These are phyloP conservation scores for Beauveria asiatica DNA, from an alignment of 2,329 filamentous ascomycete genomes.

Conservation along the genomic window DNA sequence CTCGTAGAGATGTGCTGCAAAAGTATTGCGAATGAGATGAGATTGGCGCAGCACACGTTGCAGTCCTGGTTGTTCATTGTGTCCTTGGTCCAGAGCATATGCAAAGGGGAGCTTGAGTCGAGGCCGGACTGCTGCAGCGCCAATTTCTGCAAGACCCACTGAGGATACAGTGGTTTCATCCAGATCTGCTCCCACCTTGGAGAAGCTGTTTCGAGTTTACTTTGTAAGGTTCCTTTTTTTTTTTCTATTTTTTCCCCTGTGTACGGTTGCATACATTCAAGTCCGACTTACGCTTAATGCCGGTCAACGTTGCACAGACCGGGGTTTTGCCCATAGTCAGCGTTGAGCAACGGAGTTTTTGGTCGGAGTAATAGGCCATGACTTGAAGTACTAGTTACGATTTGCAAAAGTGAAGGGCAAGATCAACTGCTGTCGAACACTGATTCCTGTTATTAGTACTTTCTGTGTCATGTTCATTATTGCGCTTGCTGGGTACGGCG, in stretches of 20 bases:
- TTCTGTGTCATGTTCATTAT: too few species aligned
- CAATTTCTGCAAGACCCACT: neutral
- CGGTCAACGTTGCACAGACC: neutral
- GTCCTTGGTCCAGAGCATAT: slow-evolving; percentile 5
- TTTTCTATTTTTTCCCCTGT: neutral
- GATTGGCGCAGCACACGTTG: slow-evolving; percentile 23
- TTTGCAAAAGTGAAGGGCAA: too few species aligned
- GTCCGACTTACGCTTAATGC: too few species aligned
- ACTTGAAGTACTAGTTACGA: too few species aligned
- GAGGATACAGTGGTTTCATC: neutral
- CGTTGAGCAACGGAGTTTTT: neutral
- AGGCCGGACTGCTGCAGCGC: neutral
- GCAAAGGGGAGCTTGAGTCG: neutral
- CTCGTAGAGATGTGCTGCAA: slow-evolving; percentile 25
- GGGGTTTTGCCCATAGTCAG: neutral
- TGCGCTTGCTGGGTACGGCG: too few species aligned
- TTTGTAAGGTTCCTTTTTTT: too few species aligned
- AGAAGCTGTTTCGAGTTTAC: too few species aligned
- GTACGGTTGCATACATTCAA: too few species aligned
- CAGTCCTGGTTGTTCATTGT: slow-evolving; percentile 20
- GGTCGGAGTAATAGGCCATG: neutral
- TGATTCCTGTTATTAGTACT: too few species aligned
- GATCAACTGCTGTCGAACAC: too few species aligned
- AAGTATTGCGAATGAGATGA: slow-evolving; percentile 29
- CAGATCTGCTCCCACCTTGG: neutral